A percentile compares a stretch with the other conserved stretches of the same genome.
Evolutionary conservation across 768 basidiomycete genomes (phyloP).

Genomic region (Rhodotorula toruloides): DNA sequence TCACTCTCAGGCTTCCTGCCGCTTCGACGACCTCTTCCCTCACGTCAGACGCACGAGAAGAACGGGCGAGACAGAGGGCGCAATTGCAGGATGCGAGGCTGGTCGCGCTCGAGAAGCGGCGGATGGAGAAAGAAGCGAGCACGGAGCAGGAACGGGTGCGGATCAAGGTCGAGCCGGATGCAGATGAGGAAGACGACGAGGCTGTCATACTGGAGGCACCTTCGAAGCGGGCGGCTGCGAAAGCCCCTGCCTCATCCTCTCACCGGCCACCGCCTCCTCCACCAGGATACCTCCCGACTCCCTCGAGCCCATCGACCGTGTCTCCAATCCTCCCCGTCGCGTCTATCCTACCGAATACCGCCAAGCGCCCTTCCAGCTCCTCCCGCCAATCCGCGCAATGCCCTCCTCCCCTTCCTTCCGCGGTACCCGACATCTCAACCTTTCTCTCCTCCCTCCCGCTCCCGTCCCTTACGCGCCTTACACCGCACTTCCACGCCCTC

Average conservation of each 20-base stretch:
- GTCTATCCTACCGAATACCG: too few species aligned
- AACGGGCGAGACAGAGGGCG: neutral
- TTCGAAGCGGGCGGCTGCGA: too few species aligned
- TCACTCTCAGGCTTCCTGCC: neutral
- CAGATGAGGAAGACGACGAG: neutral
- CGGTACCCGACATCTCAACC: neutral
- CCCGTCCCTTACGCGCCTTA: constrained; percentile 25
- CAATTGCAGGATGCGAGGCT: neutral
- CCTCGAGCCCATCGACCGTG: too few species aligned
- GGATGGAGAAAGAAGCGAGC: neutral
- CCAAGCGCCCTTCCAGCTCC: neutral
- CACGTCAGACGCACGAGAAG: neutral
- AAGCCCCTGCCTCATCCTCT: neutral
- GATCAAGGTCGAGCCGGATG: neutral
- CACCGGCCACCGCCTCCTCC: neutral
- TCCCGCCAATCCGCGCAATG: too few species aligned
- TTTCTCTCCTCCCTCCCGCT: constrained; percentile 28
- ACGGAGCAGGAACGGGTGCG: neutral
- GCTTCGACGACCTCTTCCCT: neutral
- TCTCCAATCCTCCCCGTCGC: too few species aligned
- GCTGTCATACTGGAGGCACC: too few species aligned
- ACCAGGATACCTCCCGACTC: too few species aligned
- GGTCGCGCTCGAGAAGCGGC: neutral
- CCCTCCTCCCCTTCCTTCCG: neutral
- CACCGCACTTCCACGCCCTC: constrained; percentile 3